Evolutionary conservation across 805 yeast species (phyloP).

Genomic region (Nakazawaea wyomingensis): DNA sequence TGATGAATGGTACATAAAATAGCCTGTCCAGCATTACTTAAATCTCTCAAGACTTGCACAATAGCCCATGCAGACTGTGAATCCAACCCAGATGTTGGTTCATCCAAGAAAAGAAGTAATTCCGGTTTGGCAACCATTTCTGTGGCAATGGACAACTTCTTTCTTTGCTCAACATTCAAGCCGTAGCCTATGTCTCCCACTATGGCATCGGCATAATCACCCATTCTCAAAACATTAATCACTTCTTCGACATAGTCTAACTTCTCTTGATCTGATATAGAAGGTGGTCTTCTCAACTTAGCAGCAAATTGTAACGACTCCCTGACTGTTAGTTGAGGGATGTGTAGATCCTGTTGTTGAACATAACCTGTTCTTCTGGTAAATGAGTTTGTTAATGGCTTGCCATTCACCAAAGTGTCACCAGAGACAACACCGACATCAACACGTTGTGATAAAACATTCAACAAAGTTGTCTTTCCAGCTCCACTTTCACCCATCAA

Average conservation of each 20-base stretch:
- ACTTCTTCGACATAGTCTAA: constrained; percentile 64
- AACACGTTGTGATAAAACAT: constrained; percentile 46
- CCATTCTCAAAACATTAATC: constrained; percentile 64
- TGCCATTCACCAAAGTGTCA: constrained; percentile 51
- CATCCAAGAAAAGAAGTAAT: constrained; percentile 58
- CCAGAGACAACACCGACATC: constrained; percentile 52
- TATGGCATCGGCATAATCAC: constrained; percentile 67
- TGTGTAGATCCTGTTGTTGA: constrained; percentile 72
- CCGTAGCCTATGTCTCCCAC: constrained; percentile 77
- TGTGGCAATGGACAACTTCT: constrained; percentile 65
- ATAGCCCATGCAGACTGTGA: constrained; percentile 70
- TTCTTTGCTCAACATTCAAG: constrained; percentile 62
- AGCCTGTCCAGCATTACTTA: constrained; percentile 70
- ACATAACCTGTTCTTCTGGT: constrained; percentile 52
- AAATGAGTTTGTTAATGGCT: constrained; percentile 40
- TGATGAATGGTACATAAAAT: constrained; percentile 75
- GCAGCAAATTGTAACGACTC: constrained; percentile 74
- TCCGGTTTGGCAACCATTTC: constrained; percentile 68
- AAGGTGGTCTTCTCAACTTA: constrained; percentile 61
- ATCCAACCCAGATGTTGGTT: constrained; percentile 72
- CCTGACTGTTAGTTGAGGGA: constrained; percentile 64
- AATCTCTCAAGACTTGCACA: constrained; percentile 58
- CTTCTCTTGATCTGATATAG: constrained; percentile 53
- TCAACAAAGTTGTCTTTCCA: constrained; percentile 55
- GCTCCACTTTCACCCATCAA: constrained; percentile 65